Conservation (phyloP, 805 yeast species). For the Ogataea polymorpha region DNA sequence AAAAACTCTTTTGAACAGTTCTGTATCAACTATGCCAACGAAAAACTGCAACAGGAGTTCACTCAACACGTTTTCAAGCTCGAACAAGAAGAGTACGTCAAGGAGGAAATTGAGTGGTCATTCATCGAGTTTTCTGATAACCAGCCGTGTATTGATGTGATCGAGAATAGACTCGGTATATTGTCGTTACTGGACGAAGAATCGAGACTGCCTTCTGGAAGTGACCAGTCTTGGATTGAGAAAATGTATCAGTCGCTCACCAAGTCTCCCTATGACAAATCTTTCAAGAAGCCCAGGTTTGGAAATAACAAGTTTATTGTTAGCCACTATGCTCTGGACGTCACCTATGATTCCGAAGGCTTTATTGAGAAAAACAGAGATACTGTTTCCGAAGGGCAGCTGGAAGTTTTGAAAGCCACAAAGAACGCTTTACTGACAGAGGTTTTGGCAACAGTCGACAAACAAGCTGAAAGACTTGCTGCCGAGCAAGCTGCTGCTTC, state of each 20-base stretch:
- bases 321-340: constrained; percentile 92
- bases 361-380: constrained; percentile 96
- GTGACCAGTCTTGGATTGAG: constrained; percentile 87
- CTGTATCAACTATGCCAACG: constrained; percentile 96
- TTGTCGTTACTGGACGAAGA: constrained; percentile 90
- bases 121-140: constrained; percentile 94
- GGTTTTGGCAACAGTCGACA: constrained; percentile 64
- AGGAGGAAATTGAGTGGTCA: constrained; percentile 93
- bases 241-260: constrained; percentile 84
- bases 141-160: constrained; percentile 92
- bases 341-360: constrained; percentile 86
- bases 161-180: constrained; percentile 86
- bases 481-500: constrained; percentile 34
- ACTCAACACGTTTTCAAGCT: constrained; percentile 96
- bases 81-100: constrained; percentile 92
- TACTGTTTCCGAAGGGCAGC: constrained; percentile 93
- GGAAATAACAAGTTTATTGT: constrained; percentile 90
- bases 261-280: constrained; percentile 69
- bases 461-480: constrained; percentile 44
- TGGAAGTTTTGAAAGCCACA: constrained; percentile 75
- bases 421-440: constrained; percentile 62
- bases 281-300: constrained; percentile 89
- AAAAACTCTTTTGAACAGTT: constrained; percentile 95
- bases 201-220: constrained; percentile 89
- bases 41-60: constrained; percentile 94